Percentiles rank a stretch among this genome's conserved stretches.
Evolutionary conservation across 306 rosid species (phyloP).

Genomic region (Cicer cuneatum): DNA sequence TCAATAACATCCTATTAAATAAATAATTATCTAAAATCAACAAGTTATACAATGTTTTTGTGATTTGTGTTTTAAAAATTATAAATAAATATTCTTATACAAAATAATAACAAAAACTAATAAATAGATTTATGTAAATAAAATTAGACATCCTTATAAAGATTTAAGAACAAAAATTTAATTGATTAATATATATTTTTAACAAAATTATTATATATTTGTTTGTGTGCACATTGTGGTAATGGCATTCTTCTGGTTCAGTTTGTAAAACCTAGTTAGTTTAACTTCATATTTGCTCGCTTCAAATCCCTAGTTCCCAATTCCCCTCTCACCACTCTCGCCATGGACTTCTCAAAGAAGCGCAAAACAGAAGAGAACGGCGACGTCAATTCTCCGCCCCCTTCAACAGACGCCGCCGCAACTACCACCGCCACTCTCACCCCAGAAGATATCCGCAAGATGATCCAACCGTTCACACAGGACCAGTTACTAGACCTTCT

Average conservation of each 20-base stretch:
- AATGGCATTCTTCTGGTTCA: background rate
- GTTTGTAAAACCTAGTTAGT: conserved; percentile 3
- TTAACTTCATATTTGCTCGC: background rate
- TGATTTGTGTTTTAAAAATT: no score
- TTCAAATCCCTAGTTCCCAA: conserved; percentile 44
- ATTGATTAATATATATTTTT: no score
- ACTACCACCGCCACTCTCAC: conserved; percentile 41
- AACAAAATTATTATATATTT: no score
- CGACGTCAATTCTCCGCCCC: conserved; percentile 38
- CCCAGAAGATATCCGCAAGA: conserved; percentile 71
- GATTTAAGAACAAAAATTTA: no score
- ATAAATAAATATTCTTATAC: no score
- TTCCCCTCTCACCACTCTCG: background rate
- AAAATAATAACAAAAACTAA: no score
- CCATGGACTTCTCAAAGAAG: conserved; percentile 77
- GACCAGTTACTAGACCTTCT: conserved; percentile 78
- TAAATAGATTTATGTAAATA: no score
- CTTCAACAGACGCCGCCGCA: background rate
- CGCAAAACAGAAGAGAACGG: conserved; percentile 88
- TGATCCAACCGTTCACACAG: conserved; percentile 70
- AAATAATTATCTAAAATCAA: no score
- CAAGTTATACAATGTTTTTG: no score
- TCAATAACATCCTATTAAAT: no score
- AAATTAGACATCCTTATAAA: no score
- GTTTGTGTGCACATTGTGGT: no score